Evolutionary conservation across 768 basidiomycete genomes (phyloP), one percentile per base, ranked within the genome.

Genomic region (Russula sp.): DNA sequence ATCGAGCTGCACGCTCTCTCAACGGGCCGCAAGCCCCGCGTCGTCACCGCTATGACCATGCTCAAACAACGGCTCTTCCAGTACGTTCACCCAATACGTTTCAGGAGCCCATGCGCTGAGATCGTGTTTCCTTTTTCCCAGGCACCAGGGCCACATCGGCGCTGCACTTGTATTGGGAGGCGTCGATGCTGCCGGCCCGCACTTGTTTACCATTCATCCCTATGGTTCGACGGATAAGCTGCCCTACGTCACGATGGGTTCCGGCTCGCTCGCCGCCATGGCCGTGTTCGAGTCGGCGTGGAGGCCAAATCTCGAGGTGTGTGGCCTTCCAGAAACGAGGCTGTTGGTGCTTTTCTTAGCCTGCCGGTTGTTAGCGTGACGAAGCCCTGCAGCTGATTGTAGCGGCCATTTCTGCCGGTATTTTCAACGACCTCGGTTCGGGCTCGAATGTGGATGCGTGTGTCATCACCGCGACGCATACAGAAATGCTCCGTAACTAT

Each of bases 21-120:
- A 18, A 94, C 91, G 35, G 95, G 94, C 27, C 78, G 96, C 62
- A 93, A 91, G 74, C 94, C 96, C 4, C 83, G 88, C 63, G 94
- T 99, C 20, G 93, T 96, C 55, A 97, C 97, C 0, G 97, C 96
- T 6, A 98, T 99, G 96, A 98, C 96, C 4, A 91, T 98, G 93
- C 79, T 98, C 68, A 98, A 98, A 76, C 95, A 96, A 74, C 89
- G 89, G 80, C 86, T 98, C 44, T 97, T 89, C 79, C 79, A 81
- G 92, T 94, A n/a, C 47, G 81, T 70, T 27, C 14, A 27, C 40
- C 20, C 18, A 18, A 20, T 22, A 22, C 27, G 7, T 32, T 35
- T 16, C 11, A 52, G 37, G 40, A 8, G 47, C 4, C 2, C 34
- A 27, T 50, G 18, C 16, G 11, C 31, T 56, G 37, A 64, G 50